These are phyloP conservation scores for Vitis cinerea DNA, from an alignment of 164 flowering plant genomes.

Conservation along the genomic window DNA sequence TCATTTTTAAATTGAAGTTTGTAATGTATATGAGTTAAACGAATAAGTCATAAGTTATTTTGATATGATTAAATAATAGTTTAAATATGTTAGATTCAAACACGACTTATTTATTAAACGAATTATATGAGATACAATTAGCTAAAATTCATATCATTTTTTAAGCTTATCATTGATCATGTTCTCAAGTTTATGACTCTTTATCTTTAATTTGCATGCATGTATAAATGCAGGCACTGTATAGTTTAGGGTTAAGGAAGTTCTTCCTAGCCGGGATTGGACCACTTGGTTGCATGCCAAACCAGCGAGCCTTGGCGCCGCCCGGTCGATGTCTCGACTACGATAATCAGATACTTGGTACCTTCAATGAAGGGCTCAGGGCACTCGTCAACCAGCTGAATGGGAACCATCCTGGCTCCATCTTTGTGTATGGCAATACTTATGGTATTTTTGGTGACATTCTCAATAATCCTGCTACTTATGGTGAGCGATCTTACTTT, in stretches of 20 bases:
- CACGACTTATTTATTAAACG: too few relatives aligned
- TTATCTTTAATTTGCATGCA: background rate
- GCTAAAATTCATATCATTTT: too few relatives aligned
- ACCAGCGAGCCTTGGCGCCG: conserved; percentile 51
- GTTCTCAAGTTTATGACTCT: too few relatives aligned
- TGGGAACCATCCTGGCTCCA: conserved; percentile 48
- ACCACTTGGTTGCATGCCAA: conserved; percentile 81
- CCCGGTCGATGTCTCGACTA: conserved; percentile 52
- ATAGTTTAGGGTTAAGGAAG: conserved; percentile 72
- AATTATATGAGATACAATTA: too few relatives aligned
- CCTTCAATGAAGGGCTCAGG: conserved; percentile 57
- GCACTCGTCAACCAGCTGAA: conserved; percentile 59
- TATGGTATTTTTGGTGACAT: conserved; percentile 64
- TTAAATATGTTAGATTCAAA: too few relatives aligned
- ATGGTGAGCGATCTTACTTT: conserved; percentile 33
- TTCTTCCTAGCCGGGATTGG: conserved; percentile 68
- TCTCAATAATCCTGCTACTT: conserved; percentile 53
- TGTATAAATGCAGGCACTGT: conserved; percentile 47
- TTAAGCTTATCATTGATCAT: too few relatives aligned
- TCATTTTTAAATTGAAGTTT: too few relatives aligned
- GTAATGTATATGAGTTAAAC: too few relatives aligned
- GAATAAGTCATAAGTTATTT: too few relatives aligned
- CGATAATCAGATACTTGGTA: conserved; percentile 63
- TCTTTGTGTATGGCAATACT: conserved; percentile 56
- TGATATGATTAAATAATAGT: too few relatives aligned